Evolutionary conservation across 148 eudicot species (phyloP).

Genomic region (Oxyria digyna): DNA sequence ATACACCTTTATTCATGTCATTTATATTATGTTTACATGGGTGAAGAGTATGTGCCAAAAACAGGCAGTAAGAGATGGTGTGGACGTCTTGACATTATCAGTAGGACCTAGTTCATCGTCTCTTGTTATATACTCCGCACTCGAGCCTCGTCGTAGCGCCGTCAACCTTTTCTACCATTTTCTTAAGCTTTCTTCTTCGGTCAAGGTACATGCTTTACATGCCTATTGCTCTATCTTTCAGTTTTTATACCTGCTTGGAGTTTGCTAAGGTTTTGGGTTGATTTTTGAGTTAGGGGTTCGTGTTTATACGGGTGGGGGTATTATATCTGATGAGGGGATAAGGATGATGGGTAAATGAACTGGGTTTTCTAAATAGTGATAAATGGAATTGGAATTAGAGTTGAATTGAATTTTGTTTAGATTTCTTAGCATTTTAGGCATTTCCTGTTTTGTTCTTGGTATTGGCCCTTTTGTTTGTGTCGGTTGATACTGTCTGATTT

Average conservation of each 20-base stretch:
- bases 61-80: constrained; percentile 69
- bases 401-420: constrained; percentile 9
- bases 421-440: constrained; percentile 65
- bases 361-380: neutral
- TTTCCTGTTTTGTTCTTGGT: constrained; percentile 24
- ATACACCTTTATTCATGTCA: neutral
- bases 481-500: neutral
- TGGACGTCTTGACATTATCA: constrained; percentile 65
- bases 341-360: neutral
- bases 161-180: neutral
- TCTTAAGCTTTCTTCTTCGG: neutral
- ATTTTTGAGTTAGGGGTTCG: neutral
- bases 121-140: neutral
- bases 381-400: neutral
- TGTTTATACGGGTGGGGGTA: neutral
- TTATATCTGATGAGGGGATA: neutral
- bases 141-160: neutral
- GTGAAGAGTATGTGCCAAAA: neutral
- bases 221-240: neutral
- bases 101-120: constrained; percentile 38
- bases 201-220: neutral
- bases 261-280: neutral
- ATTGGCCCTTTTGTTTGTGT: neutral
- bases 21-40: neutral
- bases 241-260: no score